Evolutionary conservation across 1,284 basidiomycete genomes (phyloP).

Genomic region (Fereydounia khargensis): DNA sequence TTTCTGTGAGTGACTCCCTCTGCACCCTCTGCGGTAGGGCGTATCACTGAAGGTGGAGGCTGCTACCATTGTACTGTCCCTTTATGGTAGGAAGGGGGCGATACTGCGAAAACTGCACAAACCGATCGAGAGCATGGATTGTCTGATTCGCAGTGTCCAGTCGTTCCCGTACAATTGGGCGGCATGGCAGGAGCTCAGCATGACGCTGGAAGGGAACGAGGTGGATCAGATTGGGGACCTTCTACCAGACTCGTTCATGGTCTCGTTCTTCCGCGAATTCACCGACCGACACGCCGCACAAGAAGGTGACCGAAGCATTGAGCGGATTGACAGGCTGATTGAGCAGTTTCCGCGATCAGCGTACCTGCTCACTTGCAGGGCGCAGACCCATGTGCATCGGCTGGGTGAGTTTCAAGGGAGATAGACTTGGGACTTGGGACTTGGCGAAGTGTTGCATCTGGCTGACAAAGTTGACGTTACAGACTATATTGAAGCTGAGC

Average conservation of each 20-base stretch:
- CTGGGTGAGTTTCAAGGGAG: conserved; percentile 1
- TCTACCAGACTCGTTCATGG: conserved; percentile 69
- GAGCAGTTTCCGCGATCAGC: conserved; percentile 78
- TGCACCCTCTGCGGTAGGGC: neutral
- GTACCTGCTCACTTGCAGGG: conserved; percentile 68
- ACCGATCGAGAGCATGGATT: conserved; percentile 73
- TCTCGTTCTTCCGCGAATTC: conserved; percentile 84
- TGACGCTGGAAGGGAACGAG: conserved; percentile 42
- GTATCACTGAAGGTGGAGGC: neutral
- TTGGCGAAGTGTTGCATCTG: too few relatives aligned
- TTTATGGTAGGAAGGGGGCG: conserved; percentile 46
- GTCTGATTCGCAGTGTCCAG: conserved; percentile 72
- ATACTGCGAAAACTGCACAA: conserved; percentile 52
- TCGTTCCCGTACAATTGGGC: conserved; percentile 95
- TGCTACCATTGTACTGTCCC: too few relatives aligned
- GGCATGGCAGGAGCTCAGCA: conserved; percentile 65
- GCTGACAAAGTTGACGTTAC: too few relatives aligned
- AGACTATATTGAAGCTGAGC: conserved; percentile 47
- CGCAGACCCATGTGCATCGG: conserved; percentile 38
- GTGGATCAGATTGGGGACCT: conserved; percentile 62
- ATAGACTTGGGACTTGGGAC: too few relatives aligned
- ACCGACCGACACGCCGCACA: conserved; percentile 78
- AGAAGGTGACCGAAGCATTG: conserved; percentile 27
- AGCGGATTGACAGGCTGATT: conserved; percentile 62
- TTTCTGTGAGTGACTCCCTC: conserved; percentile 27